Evolutionary conservation across 2,329 filamentous ascomycete species (phyloP).

Genomic region (Drechslera avenae): DNA sequence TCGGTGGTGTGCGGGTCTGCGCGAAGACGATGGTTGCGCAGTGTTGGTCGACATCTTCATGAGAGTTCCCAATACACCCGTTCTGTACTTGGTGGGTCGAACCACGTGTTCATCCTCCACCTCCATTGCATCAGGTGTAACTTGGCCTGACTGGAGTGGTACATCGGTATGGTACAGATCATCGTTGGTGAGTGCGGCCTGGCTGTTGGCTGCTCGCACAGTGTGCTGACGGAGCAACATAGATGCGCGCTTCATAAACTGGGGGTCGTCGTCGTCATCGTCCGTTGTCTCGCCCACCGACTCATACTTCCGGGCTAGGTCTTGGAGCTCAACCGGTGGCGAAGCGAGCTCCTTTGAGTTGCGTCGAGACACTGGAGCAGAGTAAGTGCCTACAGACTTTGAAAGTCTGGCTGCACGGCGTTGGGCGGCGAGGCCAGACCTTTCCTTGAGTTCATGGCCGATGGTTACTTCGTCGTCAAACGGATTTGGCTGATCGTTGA

Average conservation of each 20-base stretch:
- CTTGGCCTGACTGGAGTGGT: constrained; percentile 51
- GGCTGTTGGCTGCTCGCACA: constrained; percentile 17
- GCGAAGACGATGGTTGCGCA: neutral
- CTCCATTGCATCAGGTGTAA: constrained; percentile 56
- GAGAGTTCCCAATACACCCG: constrained; percentile 73
- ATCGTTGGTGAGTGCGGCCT: constrained; percentile 26
- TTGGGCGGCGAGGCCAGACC: constrained; percentile 44
- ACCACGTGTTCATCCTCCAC: constrained; percentile 68
- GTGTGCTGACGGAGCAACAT: constrained; percentile 44
- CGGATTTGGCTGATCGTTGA: constrained; percentile 43
- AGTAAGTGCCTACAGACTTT: constrained; percentile 44
- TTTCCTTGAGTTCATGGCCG: constrained; percentile 32
- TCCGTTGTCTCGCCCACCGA: constrained; percentile 24
- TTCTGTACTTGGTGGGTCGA: constrained; percentile 69
- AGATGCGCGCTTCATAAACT: constrained; percentile 51
- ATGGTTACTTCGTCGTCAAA: constrained; percentile 30
- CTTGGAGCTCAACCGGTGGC: constrained; percentile 26
- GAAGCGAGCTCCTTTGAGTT: constrained; percentile 41
- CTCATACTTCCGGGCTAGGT: constrained; percentile 22
- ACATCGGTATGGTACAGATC: constrained; percentile 40
- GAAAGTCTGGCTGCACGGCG: constrained; percentile 43
- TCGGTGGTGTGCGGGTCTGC: constrained; percentile 23
- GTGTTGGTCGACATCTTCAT: constrained; percentile 57
- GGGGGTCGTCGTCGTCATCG: constrained; percentile 39
- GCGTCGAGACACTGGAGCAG: constrained; percentile 43